Evolutionary conservation across 2,329 filamentous ascomycete species (phyloP).

Genomic region (Pseudocercospora crystallina): DNA sequence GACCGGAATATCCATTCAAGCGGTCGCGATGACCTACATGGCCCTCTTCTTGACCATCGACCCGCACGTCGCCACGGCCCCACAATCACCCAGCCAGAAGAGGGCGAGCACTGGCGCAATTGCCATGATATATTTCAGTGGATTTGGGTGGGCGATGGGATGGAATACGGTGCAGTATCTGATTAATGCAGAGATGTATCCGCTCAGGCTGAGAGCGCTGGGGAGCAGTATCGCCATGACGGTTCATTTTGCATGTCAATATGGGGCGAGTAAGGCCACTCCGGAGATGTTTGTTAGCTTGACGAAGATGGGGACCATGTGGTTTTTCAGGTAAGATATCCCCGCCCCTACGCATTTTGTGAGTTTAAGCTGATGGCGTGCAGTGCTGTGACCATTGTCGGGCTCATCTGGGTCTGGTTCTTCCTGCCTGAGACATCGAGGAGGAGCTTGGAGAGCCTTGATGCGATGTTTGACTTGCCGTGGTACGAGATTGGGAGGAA

Average conservation of each 20-base stretch:
- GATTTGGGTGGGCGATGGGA: conserved; percentile 64
- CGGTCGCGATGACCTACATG: conserved; percentile 50
- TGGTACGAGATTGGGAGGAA: conserved; percentile 68
- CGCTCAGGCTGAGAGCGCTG: conserved; percentile 67
- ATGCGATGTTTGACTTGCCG: conserved; percentile 67
- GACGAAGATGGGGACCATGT: no score
- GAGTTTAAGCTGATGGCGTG: conserved; percentile 58
- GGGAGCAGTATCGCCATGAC: conserved; percentile 71
- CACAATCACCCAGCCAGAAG: conserved; percentile 36
- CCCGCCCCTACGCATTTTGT: no score
- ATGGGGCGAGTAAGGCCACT: conserved; percentile 70
- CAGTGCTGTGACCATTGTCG: conserved; percentile 63
- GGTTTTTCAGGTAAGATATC: no score
- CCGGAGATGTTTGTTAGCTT: conserved; percentile 57
- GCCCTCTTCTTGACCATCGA: conserved; percentile 29
- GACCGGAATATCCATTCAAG: conserved; percentile 37
- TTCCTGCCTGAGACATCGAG: conserved; percentile 72
- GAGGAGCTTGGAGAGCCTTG: conserved; percentile 65
- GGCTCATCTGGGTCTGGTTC: conserved; percentile 68
- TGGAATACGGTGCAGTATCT: conserved; percentile 79
- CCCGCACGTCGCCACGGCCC: no score
- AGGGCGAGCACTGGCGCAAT: conserved; percentile 64
- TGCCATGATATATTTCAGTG: conserved; percentile 52
- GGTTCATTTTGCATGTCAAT: conserved; percentile 74
- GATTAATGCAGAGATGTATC: conserved; percentile 72